These are phyloP conservation scores for Crithidia fasciculata DNA, from an alignment of 208 protist genomes.

Conservation along the genomic window DNA sequence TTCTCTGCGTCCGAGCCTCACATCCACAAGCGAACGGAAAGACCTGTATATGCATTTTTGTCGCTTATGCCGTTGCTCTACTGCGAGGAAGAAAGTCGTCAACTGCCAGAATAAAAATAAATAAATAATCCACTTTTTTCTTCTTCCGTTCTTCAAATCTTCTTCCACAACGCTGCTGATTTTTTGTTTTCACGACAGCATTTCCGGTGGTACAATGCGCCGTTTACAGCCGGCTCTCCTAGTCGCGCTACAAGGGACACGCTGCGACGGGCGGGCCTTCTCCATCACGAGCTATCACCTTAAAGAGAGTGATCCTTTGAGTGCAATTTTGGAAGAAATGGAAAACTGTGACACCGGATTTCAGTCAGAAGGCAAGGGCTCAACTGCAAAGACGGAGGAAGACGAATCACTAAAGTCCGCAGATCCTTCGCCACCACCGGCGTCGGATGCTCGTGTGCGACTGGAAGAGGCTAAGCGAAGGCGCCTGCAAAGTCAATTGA, in stretches of 20 bases:
- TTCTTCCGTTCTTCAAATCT: background rate
- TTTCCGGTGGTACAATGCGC: background rate
- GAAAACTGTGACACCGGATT: conserved; percentile 28
- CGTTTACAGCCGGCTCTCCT: background rate
- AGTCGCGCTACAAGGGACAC: background rate
- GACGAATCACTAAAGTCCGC: background rate
- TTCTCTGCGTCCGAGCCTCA: too few species aligned
- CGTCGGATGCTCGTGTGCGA: conserved; percentile 11
- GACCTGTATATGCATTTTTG: too few species aligned
- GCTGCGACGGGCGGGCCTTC: background rate
- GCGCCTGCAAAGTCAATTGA: conserved; percentile 32
- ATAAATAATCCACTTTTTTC: background rate
- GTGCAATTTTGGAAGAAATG: conserved; percentile 35
- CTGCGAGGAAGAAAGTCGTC: too few species aligned
- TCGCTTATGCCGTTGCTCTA: too few species aligned
- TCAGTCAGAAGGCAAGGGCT: conserved; percentile 5
- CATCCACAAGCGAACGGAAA: too few species aligned
- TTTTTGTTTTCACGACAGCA: background rate
- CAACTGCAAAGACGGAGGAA: background rate
- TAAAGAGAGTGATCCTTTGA: conserved; percentile 16
- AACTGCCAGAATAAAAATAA: too few species aligned
- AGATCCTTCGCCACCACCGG: background rate
- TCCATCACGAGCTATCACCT: background rate
- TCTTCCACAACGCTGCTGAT: background rate
- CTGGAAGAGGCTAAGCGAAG: conserved; percentile 33